phyloP scores from a whole-genome alignment of 371 early-diverging fungal genomes.

The Encephalitozoon intestinalis region DNA sequence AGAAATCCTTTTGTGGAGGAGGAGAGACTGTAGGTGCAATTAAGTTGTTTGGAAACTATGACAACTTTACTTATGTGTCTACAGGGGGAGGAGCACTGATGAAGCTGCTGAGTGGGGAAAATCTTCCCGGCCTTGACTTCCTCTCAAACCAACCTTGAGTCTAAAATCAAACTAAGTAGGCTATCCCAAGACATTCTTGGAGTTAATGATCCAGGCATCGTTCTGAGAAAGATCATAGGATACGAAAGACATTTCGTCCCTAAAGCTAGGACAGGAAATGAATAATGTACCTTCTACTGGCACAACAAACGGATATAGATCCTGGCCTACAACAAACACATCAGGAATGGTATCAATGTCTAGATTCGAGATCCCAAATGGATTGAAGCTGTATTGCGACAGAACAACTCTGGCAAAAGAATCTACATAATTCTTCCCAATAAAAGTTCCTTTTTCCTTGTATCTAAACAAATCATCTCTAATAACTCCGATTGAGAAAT shows the following conservation, averaged over 20 bases:
- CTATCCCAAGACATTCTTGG: background rate
- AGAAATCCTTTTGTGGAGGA: conserved; percentile 74
- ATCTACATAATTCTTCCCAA: conserved; percentile 28
- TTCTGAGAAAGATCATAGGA: background rate
- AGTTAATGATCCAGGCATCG: background rate
- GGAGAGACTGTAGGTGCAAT: conserved; percentile 95
- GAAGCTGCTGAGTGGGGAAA: conserved; percentile 80
- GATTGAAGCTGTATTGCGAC: conserved; percentile 38
- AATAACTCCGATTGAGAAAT: conserved; percentile 12
- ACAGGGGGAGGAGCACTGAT: conserved; percentile 94
- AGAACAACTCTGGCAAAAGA: conserved; percentile 29
- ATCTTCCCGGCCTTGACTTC: conserved; percentile 56
- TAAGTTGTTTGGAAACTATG: conserved; percentile 72
- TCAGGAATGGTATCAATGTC: background rate
- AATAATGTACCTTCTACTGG: conserved; percentile 6
- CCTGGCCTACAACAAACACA: conserved; percentile 24
- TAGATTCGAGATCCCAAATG: conserved; percentile 23
- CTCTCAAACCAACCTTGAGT: conserved; percentile 12
- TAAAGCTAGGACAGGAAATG: conserved; percentile 4
- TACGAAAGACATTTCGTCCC: background rate
- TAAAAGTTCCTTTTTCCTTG: conserved; percentile 26
- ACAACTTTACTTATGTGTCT: conserved; percentile 79
- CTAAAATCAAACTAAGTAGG: too few species aligned
- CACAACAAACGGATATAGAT: conserved; percentile 7
- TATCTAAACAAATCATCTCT: conserved; percentile 18